Base-by-base conservation (phyloP, 2,329 filamentous ascomycete genomes). In the Alternaria sp. region DNA sequence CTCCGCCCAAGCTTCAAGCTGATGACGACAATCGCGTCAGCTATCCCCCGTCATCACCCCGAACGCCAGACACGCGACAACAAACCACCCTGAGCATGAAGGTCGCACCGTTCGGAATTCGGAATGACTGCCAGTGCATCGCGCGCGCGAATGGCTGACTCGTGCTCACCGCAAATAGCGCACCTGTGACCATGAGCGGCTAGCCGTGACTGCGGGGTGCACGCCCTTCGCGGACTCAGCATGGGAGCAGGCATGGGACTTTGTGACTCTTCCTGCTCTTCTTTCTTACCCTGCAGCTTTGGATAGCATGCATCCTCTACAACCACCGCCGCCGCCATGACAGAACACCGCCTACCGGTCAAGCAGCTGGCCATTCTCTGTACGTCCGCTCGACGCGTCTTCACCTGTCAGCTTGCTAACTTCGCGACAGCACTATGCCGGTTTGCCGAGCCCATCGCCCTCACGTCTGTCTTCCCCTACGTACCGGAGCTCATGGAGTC, bases 381-480 rank as follows among this genome's bases (percentile, higher is more conserved):
- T 81, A 72, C 15, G 65, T 58, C 44, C 14, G 5, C 37, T 6
- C 44, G n/a, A 23, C 25, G 49, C 55, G 21, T 49, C 49, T 30
- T 41, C 49, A 14, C 41, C 18, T 21, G 14, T 2, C 26, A 50
- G 21, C 26, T 53, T 45, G 55, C 63, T 59, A 60, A 67, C 65
- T 20, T 58, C 57, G 15, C 66, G 55, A n/a, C 73, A 97, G 94
- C 93, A 79, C 93, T 97, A 84, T 94, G 96, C 77, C 93, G 94
- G 67, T 88, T 97, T 70, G 92, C 94, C 57, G 94, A 97, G 81
- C 94, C 94, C 21, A 95, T 97, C 72, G 94, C 94, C 55, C 87
- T 97, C 68, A 97, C 94, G 2, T 96, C 92, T 75, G 96, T 97
- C 80, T 96, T 95, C 74, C 94, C 94, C 20, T 97, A 97, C 92